phyloP scores from a whole-genome alignment of 2,329 filamentous ascomycete genomes.

The Colletotrichum liaoningense region DNA sequence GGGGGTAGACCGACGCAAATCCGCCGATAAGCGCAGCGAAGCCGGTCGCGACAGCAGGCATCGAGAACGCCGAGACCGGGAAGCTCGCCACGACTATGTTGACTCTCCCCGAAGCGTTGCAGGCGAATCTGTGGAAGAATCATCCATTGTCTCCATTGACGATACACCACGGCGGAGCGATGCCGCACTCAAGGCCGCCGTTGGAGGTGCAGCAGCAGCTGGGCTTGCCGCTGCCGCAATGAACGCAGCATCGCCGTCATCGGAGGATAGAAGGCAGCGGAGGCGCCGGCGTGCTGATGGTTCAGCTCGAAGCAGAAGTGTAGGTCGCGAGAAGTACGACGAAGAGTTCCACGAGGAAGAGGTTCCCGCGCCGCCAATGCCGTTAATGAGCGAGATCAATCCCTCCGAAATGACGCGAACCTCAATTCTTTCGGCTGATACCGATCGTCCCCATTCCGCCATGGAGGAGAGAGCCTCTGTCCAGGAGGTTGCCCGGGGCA shows the following conservation, averaged over 20 bases:
- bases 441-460: slow-evolving; percentile 77
- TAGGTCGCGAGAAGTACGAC: slow-evolving; percentile 56
- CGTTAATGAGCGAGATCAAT: slow-evolving; percentile 86
- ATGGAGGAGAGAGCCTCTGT: slow-evolving; percentile 71
- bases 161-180: slow-evolving; percentile 57
- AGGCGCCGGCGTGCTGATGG: slow-evolving; percentile 64
- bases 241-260: slow-evolving; percentile 54
- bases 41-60: slow-evolving; percentile 62
- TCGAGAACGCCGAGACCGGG: slow-evolving; percentile 52
- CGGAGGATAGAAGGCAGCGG: slow-evolving; percentile 63
- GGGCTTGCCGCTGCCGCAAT: slow-evolving; percentile 49
- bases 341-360: slow-evolving; percentile 67
- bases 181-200: slow-evolving; percentile 57
- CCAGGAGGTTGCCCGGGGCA: slow-evolving; percentile 71
- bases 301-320: slow-evolving; percentile 55
- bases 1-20: slow-evolving; percentile 71
- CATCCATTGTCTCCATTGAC: slow-evolving; percentile 50
- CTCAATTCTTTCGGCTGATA: slow-evolving; percentile 86
- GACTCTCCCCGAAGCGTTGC: slow-evolving; percentile 61
- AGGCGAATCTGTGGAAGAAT: slow-evolving; percentile 58
- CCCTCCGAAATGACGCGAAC: slow-evolving; percentile 89
- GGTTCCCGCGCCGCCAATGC: slow-evolving; percentile 80
- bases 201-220: slow-evolving; percentile 56
- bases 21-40: slow-evolving; percentile 65
- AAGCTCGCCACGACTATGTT: slow-evolving; percentile 66